Percentiles rank a stretch among this genome's conserved stretches.
These are phyloP conservation scores for Dactylonectria estremocensis DNA, from an alignment of 2,329 filamentous ascomycete genomes.

Conservation along the genomic window DNA sequence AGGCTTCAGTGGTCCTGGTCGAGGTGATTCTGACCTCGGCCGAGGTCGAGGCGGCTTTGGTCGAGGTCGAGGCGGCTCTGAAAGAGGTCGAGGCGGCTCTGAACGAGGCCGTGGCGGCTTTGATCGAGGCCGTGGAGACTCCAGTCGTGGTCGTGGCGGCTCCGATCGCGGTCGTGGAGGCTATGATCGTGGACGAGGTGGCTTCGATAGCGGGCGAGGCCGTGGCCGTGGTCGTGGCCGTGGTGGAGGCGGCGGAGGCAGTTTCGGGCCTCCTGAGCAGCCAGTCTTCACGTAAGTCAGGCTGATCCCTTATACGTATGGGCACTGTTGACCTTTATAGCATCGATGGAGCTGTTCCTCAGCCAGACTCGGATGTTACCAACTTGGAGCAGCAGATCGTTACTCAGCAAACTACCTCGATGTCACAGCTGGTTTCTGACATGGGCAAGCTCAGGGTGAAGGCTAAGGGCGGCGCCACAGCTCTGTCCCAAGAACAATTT, in stretches of 20 bases:
- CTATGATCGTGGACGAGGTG: conserved; percentile 40
- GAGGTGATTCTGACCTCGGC: too few species aligned
- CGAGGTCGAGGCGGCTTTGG: too few species aligned
- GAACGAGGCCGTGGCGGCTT: conserved; percentile 37
- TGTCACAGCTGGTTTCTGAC: conserved; percentile 51
- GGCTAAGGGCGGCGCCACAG: conserved; percentile 31
- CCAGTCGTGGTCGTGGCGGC: conserved; percentile 40
- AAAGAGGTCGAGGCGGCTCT: conserved; percentile 30
- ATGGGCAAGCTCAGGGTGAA: conserved; percentile 55
- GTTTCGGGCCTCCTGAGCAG: conserved; percentile 25
- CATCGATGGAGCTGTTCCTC: conserved; percentile 37
- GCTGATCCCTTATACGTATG: background rate
- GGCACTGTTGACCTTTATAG: conserved; percentile 39
- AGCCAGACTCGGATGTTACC: conserved; percentile 48
- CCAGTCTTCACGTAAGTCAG: conserved; percentile 43
- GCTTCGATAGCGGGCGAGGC: conserved; percentile 19
- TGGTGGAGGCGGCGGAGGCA: conserved; percentile 26
- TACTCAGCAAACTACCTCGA: conserved; percentile 45
- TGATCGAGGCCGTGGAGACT: conserved; percentile 31
- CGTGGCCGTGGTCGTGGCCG: conserved; percentile 27
- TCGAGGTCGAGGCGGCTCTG: too few species aligned
- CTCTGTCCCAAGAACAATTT: conserved; percentile 50
- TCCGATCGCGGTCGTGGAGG: conserved; percentile 37
- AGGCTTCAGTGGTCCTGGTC: conserved; percentile 27
- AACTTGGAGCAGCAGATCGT: conserved; percentile 61